A percentile compares a stretch with the other conserved stretches of the same genome.
Evolutionary conservation across 345 rosid genomes (phyloP).

Genomic region (Theobroma cacao): DNA sequence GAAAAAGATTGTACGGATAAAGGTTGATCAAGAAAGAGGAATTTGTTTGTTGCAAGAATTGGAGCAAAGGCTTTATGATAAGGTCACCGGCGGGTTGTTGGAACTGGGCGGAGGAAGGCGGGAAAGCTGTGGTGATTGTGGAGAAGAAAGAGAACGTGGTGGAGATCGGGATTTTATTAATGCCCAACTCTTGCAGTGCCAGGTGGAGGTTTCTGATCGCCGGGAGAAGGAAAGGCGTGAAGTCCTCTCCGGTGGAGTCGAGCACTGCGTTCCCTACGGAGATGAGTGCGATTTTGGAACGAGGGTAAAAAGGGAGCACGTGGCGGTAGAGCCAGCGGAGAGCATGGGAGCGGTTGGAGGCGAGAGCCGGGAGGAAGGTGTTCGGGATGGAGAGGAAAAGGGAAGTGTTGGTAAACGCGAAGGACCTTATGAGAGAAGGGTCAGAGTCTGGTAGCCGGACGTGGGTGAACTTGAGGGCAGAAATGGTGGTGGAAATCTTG

Average conservation of each 20-base stretch:
- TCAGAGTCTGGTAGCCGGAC: conserved; percentile 63
- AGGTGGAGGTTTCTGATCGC: conserved; percentile 61
- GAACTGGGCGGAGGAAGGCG: conserved; percentile 74
- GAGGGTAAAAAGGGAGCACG: conserved; percentile 82
- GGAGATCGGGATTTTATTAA: conserved; percentile 58
- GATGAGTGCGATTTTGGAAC: conserved; percentile 64
- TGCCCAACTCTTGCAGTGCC: conserved; percentile 64
- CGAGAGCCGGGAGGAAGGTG: conserved; percentile 55
- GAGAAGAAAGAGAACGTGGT: conserved; percentile 83
- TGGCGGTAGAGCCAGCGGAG: conserved; percentile 66
- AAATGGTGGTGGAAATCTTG: conserved; percentile 37
- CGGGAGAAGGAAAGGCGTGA: conserved; percentile 52
- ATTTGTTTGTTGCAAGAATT: conserved; percentile 61
- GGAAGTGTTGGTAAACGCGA: conserved; percentile 74
- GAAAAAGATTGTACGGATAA: conserved; percentile 78
- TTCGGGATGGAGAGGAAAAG: conserved; percentile 87
- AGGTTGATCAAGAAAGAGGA: conserved; percentile 79
- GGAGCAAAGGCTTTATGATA: conserved; percentile 67
- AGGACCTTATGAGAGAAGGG: conserved; percentile 61
- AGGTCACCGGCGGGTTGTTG: conserved; percentile 60
- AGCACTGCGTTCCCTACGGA: conserved; percentile 78
- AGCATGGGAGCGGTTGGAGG: conserved; percentile 76
- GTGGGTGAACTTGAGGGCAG: conserved; percentile 43
- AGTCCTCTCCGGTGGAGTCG: conserved; percentile 39
- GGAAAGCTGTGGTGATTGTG: conserved; percentile 63